Percentiles rank a stretch among this genome's conserved stretches.
Evolutionary conservation across 2,329 filamentous ascomycete genomes (phyloP).

Genomic region (Diplodia seriata): DNA sequence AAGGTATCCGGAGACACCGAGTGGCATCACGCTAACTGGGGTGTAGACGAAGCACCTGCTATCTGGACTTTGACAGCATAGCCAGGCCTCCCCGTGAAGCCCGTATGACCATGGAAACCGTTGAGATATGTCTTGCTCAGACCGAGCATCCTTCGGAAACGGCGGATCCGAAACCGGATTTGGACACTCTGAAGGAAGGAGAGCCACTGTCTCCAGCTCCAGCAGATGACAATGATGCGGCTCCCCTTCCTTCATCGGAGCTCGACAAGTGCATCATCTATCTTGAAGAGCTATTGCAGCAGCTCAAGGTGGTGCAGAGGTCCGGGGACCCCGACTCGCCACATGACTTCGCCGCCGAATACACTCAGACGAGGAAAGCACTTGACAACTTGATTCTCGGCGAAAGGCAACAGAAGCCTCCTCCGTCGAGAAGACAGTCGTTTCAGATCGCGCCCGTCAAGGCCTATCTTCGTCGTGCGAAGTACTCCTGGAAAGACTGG

Average conservation of each 20-base stretch:
- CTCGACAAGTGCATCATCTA: slow-evolving; percentile 1
- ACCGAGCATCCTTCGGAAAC: not conserved
- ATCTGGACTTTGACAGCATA: not conserved
- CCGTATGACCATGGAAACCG: not conserved
- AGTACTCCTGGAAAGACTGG: slow-evolving; percentile 22
- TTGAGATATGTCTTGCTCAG: slow-evolving; percentile 2
- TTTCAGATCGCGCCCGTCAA: slow-evolving; percentile 9
- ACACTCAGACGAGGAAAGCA: not conserved
- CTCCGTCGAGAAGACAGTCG: not conserved
- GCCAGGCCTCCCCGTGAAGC: not conserved
- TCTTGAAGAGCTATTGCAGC: not conserved
- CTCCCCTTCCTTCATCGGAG: not conserved
- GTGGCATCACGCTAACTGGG: not conserved
- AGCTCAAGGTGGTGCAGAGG: not conserved
- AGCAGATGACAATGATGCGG: not conserved
- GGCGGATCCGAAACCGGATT: not conserved
- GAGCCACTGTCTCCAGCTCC: not conserved
- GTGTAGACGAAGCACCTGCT: not conserved
- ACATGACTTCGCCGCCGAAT: not conserved
- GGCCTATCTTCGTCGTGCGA: slow-evolving; percentile 4
- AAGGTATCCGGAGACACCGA: not conserved
- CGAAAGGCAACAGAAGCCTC: not conserved
- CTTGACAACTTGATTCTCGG: not conserved
- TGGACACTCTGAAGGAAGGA: slow-evolving; percentile 1
- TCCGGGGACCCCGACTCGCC: not conserved